Base-by-base conservation (phyloP, 148 eudicot species). In the Chenopodium suecicum region DNA sequence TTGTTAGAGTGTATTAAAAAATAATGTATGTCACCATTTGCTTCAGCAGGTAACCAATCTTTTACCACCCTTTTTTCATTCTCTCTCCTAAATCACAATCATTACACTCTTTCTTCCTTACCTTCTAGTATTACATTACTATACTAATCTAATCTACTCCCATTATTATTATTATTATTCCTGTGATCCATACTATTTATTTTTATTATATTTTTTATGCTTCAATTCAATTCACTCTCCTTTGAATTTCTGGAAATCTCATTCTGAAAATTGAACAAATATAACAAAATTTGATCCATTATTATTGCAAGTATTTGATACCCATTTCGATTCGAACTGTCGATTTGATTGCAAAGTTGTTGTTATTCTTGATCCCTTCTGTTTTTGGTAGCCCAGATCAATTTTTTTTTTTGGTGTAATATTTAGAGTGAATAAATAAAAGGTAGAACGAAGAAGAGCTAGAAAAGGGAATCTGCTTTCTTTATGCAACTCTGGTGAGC, bases 401-500 rank as follows among this genome's bases (percentile, higher is more conserved):
- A n/a, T n/a, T 9, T 62, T 17, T 2, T 1, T 62, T 20, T 62
- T 20, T n/a, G n/a, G 13, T 62, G 4, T 25, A 4, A 0, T 9
- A 11, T 11, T 67, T 10, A 0, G 37, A 22, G 77, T 48, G 41
- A 32, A 31, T 20, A 70, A 48, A 19, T 62, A 76, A 76, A 80
- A 64, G 71, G 41, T 64, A 46, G 56, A 79, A 76, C 27, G 16
- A 50, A 22, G 82, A 73, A 54, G 83, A 47, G 62, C 0, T 75
- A 73, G 62, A 68, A 87, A 88, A 86, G 87, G 89, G 90, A 89
- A 90, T 91, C 91, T 91, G 79, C 87, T 91, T 87, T 91, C 81
- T 85, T 90, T 89, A 88, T 81, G 83, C 76, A 83, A 80, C 84
- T 79, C 77, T 87, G 83, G 89, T 91, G 93, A 94, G 96, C 92